Evolutionary conservation across 192 early-diverging fungal species (phyloP), one percentile per base, ranked within the genome.

Genomic region (Mortierella antarctica): DNA sequence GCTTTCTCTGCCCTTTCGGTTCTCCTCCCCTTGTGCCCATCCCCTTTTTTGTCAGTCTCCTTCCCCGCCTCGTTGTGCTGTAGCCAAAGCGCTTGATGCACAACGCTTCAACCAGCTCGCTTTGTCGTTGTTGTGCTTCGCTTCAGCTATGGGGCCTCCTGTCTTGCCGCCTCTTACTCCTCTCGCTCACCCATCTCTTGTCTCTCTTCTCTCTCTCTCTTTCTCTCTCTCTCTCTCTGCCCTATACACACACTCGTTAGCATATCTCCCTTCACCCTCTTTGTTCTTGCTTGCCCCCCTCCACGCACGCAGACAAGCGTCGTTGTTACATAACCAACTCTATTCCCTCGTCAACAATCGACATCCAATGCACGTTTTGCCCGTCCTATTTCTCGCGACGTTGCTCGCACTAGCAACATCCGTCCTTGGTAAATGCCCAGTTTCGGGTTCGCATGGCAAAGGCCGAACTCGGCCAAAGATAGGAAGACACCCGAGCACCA

Each of bases 391-490:
- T 49, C 7, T 65, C 45, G 56, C 41, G 8, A 60, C 53, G 5
- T 18, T 60, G 23, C 48, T 61, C 51, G 57, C 58, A 1, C 13
- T 70, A 10, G 41, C 41, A 48, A 44, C 58, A 13, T 53, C 58
- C 18, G 58, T 20, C 51, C 10, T 63, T 39, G 70, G 53, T 63
- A 71, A 48, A 39, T 31, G 31, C 31, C 56, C 46, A 42, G 21
- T 51, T 42, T 60, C 23, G 15, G 40, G 12, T 9, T 8, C 20
- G 7, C 15, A 7, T 4, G 39, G 6, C 47, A 49, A 6, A 40
- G 7, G 5, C 6, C 40, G 14, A 14, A 40, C 11, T 49, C 21
- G 31, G 40, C 10, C n/a, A 49, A 5, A 8, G 21, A 48, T 13
- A 23, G 14, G 12, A n/a, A 14, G 8, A 21, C 14, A 15, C 45